These are phyloP conservation scores for Penicillium subrubescens DNA, from an alignment of 495 filamentous ascomycete genomes.

Conservation along the genomic window DNA sequence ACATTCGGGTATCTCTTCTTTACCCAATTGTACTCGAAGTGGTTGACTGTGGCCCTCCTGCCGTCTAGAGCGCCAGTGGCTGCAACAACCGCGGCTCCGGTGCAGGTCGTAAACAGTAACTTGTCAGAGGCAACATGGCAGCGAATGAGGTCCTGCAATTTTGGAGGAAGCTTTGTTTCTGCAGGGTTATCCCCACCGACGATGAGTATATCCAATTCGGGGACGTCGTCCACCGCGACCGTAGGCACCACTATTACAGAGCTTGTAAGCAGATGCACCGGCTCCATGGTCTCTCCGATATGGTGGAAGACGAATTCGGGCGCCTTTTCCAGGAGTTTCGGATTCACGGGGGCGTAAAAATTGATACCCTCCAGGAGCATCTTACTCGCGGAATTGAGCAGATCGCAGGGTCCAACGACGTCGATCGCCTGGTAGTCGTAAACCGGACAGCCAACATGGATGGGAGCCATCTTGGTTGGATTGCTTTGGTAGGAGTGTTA, in stretches of 20 bases:
- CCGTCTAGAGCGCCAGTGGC: not conserved
- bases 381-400: not conserved
- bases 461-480: not conserved
- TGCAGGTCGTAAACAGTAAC: not conserved
- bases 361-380: not conserved
- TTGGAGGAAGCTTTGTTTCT: not conserved
- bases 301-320: not conserved
- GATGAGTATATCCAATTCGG: not conserved
- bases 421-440: not conserved
- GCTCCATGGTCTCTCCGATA: not conserved
- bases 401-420: not conserved
- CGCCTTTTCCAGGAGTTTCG: not conserved
- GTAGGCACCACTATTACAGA: not conserved
- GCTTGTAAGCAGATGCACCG: not conserved
- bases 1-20: constrained; percentile 26
- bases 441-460: not conserved
- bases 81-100: not conserved
- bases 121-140: not conserved
- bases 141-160: not conserved
- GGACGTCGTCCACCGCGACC: not conserved
- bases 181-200: not conserved
- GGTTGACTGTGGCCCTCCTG: not conserved
- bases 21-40: not conserved
- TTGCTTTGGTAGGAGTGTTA: not conserved
- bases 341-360: not conserved